Base-by-base conservation (phyloP, 176 grass and related monocot species). In the Microstegium vimineum region DNA sequence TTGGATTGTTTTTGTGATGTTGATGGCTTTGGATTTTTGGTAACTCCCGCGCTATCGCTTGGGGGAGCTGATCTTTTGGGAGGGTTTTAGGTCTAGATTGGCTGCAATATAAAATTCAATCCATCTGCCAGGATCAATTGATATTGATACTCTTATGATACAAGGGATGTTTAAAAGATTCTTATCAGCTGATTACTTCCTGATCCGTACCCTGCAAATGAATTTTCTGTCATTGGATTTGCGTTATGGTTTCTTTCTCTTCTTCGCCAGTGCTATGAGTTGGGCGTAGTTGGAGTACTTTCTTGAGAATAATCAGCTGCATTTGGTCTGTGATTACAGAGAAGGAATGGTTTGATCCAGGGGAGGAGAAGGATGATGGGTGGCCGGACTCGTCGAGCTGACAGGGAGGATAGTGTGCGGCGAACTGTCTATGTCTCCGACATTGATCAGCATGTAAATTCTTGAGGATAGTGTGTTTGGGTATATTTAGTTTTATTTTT, bases 381-480 rank as follows among this genome's bases (percentile, higher is more conserved):
- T 70, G 81, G 86, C 34, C 89, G 94, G 27, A 75, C 76, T 42
- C 81, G 90, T 66, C 85, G 85, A 82, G 64, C 86, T 62, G 92
- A 94, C 74, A 90, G 90, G 78, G 92, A 94, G 69, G 90, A 98
- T 13, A 94, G 90, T 84, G 86, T 98, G 25, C 84, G 87, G 36
- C 84, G 95, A 86, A 98, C 95, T 52, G 88, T 98, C 63, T 98
- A 98, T 82, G 92, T 98, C 30, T 92, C 95, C 10, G 95, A 98
- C 75, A 84, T 97, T 46, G 94, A 97, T 90, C 94, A 94, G 37
- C 87, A 90, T 82, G 94, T 97, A 38, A 83, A 45, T 69, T 66
- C 83, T 69, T 89, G 27, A 51, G 60, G 73, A 80, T 73, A 10
- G 69, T 82, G 20, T 77, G 42, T 66, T 67, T 72, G 37, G 51